Conservation (phyloP, 2,329 filamentous ascomycete species). For the Aphanoascus verrucosus region DNA sequence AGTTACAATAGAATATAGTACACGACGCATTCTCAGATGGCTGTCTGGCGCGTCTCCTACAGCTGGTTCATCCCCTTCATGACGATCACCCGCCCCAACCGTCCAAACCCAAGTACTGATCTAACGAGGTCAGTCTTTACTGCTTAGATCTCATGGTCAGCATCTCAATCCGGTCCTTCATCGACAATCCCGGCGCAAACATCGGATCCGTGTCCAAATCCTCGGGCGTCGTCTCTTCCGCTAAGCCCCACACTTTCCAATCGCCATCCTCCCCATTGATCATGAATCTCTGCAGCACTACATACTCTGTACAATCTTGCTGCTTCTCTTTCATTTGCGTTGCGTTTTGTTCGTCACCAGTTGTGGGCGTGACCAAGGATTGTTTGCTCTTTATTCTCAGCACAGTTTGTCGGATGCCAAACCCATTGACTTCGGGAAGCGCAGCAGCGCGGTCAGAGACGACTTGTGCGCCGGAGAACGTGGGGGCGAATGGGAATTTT, state of each 20-base stretch:
- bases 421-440: conserved; percentile 31
- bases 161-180: conserved; percentile 28
- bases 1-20: not conserved
- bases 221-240: conserved; percentile 33
- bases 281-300: conserved; percentile 41
- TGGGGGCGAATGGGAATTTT: conserved; percentile 26
- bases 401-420: conserved; percentile 33
- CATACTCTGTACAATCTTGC: conserved; percentile 40
- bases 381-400: conserved; percentile 32
- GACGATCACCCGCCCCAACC: not conserved
- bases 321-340: conserved; percentile 22
- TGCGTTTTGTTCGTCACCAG: conserved; percentile 4
- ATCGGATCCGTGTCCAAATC: conserved; percentile 27
- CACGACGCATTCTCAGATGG: not conserved
- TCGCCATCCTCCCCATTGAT: conserved; percentile 32
- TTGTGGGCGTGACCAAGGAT: conserved; percentile 23
- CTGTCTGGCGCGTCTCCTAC: not conserved
- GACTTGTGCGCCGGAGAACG: conserved; percentile 30
- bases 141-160: conserved; percentile 19
- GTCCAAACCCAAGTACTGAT: not conserved
- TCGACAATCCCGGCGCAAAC: conserved; percentile 27
- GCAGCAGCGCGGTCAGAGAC: conserved; percentile 34
- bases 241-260: conserved; percentile 44
- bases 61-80: not conserved
- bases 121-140: not conserved